Base-by-base conservation (phyloP, 331 rosid genomes). In the Rhamnella rubrinervis region DNA sequence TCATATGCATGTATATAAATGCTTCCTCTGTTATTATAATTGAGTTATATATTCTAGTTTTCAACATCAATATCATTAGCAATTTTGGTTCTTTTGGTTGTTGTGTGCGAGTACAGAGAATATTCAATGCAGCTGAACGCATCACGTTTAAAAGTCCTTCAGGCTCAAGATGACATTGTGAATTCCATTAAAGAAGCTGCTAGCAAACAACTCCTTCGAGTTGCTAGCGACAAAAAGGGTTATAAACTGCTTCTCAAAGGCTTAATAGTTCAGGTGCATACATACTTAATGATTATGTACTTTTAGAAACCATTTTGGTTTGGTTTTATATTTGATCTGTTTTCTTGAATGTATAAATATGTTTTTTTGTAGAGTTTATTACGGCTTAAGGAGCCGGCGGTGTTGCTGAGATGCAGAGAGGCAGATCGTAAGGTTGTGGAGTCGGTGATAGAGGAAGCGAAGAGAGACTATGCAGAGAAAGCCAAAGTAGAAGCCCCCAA, bases 111-210 rank as follows among this genome's bases (percentile, higher is more conserved):
- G 12, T 76, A 61, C 84, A 91, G 92, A 16, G 96, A 91, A 78
- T 88, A 91, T 82, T 91, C 96, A 5, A 88, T 91, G 97, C 92
- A 88, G 81, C 89, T 91, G 77, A 91, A 91, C 72, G 92, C 92
- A 58, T 91, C 97, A 58, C 87, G 97, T 50, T 79, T 91, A 63
- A 83, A 88, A 80, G 96, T 91, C 86, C 93, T 91, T 76, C 97
- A 91, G 78, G 96, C 93, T 44, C 97, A 91, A 72, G 97, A 91
- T 80, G 97, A 88, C 49, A 70, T 86, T 40, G 80, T 88, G 50
- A 83, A 58, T 77, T 71, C 88, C 82, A 91, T 91, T 89, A 91
- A 91, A 79, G 97, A 91, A 25, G 72, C 81, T 35, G 88, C 87
- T 2, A 59, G 84, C 10, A 81, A 85, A 81, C 88, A 88, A 12